phyloP scores from a whole-genome alignment of 23 red algal species.

The Chondrus crispus region DNA sequence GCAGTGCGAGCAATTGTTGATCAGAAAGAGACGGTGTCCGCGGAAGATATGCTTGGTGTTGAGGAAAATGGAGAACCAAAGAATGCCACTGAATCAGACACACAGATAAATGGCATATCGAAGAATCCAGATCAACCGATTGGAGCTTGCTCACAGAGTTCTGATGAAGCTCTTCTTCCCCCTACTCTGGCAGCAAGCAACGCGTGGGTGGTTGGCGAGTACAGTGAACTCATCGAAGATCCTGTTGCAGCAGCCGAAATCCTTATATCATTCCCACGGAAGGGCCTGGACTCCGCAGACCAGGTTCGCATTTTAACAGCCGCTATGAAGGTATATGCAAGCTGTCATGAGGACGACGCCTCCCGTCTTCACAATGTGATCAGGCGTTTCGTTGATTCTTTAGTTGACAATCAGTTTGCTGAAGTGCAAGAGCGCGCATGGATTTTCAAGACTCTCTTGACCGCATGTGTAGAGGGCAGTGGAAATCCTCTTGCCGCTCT shows the following conservation, averaged over 20 bases:
- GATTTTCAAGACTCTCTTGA: constrained; percentile 30
- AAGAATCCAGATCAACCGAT: not conserved
- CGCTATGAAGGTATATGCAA: constrained; percentile 50
- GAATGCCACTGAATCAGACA: not conserved
- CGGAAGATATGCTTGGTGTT: not conserved
- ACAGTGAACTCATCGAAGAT: constrained; percentile 45
- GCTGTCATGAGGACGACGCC: not conserved
- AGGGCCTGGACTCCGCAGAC: constrained; percentile 6
- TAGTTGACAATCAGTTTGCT: constrained; percentile 45
- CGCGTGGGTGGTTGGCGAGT: constrained; percentile 66
- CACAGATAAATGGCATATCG: not conserved
- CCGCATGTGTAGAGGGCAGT: not conserved
- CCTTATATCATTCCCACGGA: constrained; percentile 31
- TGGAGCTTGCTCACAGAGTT: not conserved
- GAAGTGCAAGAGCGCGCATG: constrained; percentile 73
- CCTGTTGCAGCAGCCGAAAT: not conserved
- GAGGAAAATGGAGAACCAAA: not conserved
- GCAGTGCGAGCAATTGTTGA: no score
- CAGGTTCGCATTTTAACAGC: constrained; percentile 57
- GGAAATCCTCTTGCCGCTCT: not conserved
- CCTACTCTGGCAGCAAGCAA: constrained; percentile 32
- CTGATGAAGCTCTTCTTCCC: not conserved
- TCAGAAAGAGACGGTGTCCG: not conserved
- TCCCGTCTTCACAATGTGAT: constrained; percentile 4
- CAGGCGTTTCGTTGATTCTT: not conserved